Evolutionary conservation across 1,284 basidiomycete species (phyloP).

Genomic region (Anthracocystis panici-leucophaei): DNA sequence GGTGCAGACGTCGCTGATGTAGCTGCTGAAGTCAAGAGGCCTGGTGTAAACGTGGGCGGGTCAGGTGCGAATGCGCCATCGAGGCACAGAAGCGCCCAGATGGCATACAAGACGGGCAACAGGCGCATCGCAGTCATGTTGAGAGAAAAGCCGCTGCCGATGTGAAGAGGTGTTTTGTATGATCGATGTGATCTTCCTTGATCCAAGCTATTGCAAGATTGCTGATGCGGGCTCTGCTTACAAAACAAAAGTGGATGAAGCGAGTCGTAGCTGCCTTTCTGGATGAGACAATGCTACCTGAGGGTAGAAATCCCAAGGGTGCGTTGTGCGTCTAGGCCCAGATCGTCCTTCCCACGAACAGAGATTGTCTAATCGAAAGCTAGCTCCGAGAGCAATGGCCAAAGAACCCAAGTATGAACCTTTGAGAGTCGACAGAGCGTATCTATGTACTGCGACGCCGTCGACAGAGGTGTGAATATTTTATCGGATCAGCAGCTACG

Average conservation of each 20-base stretch:
- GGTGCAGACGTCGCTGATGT: conserved; percentile 14
- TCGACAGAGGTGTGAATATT: not conserved
- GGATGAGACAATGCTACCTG: not conserved
- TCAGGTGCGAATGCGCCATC: conserved; percentile 32
- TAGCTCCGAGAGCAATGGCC: no score
- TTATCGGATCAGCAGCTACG: not conserved
- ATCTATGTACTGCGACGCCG: not conserved
- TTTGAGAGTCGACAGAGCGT: no score
- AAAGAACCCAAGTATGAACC: no score
- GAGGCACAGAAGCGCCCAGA: conserved; percentile 30
- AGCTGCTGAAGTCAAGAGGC: conserved; percentile 10
- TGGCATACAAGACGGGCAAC: conserved; percentile 24
- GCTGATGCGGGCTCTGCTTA: not conserved
- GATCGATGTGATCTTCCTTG: not conserved
- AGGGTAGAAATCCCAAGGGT: not conserved
- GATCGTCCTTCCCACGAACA: not conserved
- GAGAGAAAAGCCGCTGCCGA: not conserved
- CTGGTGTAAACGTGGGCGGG: conserved; percentile 39
- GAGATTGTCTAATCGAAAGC: not conserved
- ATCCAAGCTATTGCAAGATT: not conserved
- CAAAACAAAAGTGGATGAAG: not conserved
- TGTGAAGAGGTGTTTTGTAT: not conserved
- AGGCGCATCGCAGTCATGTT: conserved; percentile 16
- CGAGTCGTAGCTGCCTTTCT: not conserved
- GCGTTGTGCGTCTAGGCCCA: not conserved